A percentile compares a stretch with the other conserved stretches of the same genome.
These are phyloP conservation scores for Klebsormidium nitens DNA, from an alignment of 139 green algal genomes.

Conservation along the genomic window DNA sequence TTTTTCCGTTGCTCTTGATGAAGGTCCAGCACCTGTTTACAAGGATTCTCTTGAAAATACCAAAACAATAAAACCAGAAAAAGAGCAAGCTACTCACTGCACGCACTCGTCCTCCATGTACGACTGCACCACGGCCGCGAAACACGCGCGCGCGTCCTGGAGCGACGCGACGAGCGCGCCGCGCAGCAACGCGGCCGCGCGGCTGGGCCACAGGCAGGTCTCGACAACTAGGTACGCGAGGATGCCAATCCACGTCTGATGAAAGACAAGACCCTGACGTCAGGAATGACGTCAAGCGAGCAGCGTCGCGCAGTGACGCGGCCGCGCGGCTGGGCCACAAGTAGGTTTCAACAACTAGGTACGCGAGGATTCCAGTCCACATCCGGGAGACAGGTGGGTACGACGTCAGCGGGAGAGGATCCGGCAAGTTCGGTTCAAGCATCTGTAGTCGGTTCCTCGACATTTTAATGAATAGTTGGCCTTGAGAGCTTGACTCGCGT, in stretches of 20 bases:
- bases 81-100: background rate
- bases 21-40: background rate
- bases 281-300: no score
- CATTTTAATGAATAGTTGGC: no score
- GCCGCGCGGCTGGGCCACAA: conserved; percentile 4
- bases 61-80: background rate
- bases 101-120: conserved; percentile 10
- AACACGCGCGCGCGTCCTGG: background rate
- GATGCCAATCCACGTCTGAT: conserved; percentile 19
- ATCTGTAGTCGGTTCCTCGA: no score
- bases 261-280: no score
- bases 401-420: no score
- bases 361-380: conserved; percentile 6
- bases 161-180: background rate
- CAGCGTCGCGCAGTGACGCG: background rate
- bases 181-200: background rate
- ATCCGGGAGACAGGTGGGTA: no score
- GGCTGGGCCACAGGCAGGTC: background rate
- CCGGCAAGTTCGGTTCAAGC: no score
- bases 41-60: background rate
- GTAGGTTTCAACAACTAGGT: background rate
- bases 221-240: conserved; percentile 7
- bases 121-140: conserved; percentile 2
- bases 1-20: conserved; percentile 2
- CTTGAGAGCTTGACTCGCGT: no score